Conservation (phyloP, 371 early-diverging fungal species). For the Actinomucor elegans region DNA sequence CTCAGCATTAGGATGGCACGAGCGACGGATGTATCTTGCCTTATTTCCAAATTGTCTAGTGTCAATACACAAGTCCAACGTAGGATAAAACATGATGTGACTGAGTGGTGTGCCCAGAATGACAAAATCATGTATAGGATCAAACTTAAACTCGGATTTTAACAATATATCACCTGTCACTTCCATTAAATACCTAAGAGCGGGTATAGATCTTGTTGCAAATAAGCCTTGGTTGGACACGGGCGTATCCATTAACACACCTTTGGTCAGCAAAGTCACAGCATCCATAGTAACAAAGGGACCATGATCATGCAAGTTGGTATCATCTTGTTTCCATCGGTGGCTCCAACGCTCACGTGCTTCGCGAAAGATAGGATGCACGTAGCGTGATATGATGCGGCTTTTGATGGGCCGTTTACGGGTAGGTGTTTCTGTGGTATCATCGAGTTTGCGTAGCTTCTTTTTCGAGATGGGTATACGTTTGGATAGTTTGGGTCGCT, state of each 20-base stretch:
- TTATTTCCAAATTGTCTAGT: slow-evolving; percentile 69
- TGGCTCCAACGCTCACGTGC: slow-evolving; percentile 26
- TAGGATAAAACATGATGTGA: slow-evolving; percentile 72
- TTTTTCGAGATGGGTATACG: slow-evolving; percentile 25
- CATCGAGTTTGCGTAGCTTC: slow-evolving; percentile 15
- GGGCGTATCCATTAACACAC: slow-evolving; percentile 16
- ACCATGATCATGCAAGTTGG: slow-evolving; percentile 5
- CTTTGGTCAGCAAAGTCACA: slow-evolving; percentile 5
- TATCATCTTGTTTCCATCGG: slow-evolving; percentile 9
- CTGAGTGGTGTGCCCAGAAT: slow-evolving; percentile 63
- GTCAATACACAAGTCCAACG: slow-evolving; percentile 70
- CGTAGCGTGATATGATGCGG: slow-evolving; percentile 21
- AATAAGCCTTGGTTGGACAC: slow-evolving; percentile 56
- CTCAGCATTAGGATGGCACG: slow-evolving; percentile 72
- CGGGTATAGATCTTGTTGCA: slow-evolving; percentile 56
- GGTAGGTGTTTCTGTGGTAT: slow-evolving; percentile 3
- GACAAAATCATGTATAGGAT: slow-evolving; percentile 62
- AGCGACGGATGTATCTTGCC: slow-evolving; percentile 68
- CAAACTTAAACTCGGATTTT: slow-evolving; percentile 61
- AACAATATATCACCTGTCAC: slow-evolving; percentile 73
- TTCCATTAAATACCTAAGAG: slow-evolving; percentile 65
- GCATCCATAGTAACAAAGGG: slow-evolving; percentile 23
- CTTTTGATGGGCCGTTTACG: slow-evolving; percentile 12
- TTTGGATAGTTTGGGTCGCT: slow-evolving; percentile 48
- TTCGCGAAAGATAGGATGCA: slow-evolving; percentile 19